Percentiles rank a stretch among this genome's conserved stretches.
Evolutionary conservation across 495 filamentous ascomycete genomes (phyloP).

Genomic region (Neurospora sp.): DNA sequence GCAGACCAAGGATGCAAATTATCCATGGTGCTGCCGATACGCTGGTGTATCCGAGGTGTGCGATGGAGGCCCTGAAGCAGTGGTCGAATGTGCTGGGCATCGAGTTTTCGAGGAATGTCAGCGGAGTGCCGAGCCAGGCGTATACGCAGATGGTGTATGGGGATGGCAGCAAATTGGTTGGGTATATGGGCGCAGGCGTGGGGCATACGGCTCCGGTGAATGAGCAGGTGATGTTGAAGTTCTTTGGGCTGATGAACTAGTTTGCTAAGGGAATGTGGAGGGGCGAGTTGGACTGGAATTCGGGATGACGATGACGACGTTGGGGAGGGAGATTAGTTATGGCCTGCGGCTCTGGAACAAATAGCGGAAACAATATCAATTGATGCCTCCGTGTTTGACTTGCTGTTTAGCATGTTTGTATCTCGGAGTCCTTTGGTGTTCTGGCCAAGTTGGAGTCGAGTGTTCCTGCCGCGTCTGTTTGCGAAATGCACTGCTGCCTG

Average conservation of each 20-base stretch:
- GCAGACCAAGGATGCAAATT: constrained; percentile 45
- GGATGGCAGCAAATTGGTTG: constrained; percentile 32
- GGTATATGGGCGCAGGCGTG: constrained; percentile 38
- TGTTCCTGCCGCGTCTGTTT: background rate
- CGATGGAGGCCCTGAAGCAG: constrained; percentile 45
- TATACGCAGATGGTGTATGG: constrained; percentile 39
- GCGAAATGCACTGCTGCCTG: background rate
- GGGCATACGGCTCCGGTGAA: constrained; percentile 37
- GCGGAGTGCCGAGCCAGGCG: constrained; percentile 24
- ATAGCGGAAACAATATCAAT: background rate
- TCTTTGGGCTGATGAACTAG: constrained; percentile 30
- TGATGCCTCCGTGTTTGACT: background rate
- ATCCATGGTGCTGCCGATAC: constrained; percentile 42
- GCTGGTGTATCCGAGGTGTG: constrained; percentile 40
- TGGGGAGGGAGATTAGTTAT: background rate
- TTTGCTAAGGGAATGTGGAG: background rate
- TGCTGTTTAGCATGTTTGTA: background rate
- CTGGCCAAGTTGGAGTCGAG: background rate
- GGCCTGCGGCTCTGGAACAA: background rate
- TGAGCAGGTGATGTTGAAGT: constrained; percentile 27
- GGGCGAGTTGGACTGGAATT: background rate
- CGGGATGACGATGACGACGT: background rate
- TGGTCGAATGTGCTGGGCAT: constrained; percentile 45
- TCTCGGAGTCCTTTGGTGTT: background rate
- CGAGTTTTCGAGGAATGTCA: constrained; percentile 19